Evolutionary conservation across 495 filamentous ascomycete genomes (phyloP).

Genomic region (Niebla homalea): DNA sequence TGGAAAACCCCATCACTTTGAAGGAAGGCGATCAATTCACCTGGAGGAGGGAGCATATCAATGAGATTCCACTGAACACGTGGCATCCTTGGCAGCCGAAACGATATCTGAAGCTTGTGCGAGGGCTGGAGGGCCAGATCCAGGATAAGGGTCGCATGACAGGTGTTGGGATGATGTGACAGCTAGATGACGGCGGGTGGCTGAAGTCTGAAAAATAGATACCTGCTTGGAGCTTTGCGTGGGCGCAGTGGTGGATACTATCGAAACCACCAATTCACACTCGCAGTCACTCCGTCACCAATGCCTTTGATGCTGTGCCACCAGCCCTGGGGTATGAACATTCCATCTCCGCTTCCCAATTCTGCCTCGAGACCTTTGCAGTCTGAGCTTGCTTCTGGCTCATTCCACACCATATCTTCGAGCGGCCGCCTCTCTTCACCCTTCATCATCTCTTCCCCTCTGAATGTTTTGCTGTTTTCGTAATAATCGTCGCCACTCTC

Average conservation of each 20-base stretch:
- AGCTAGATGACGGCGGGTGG: too few species aligned
- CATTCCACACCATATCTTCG: slow-evolving; percentile 57
- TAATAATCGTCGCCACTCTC: slow-evolving; percentile 16
- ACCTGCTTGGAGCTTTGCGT: background rate
- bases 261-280: slow-evolving; percentile 93
- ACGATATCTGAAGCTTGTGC: slow-evolving; percentile 2
- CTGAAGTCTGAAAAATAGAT: background rate
- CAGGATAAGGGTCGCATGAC: background rate
- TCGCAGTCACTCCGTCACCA: slow-evolving; percentile 49
- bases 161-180: background rate
- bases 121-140: background rate
- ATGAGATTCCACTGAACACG: slow-evolving; percentile 8
- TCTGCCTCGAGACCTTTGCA: slow-evolving; percentile 39
- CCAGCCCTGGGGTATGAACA: slow-evolving; percentile 89
- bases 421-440: slow-evolving; percentile 53
- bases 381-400: slow-evolving; percentile 13
- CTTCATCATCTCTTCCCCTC: slow-evolving; percentile 89
- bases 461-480: slow-evolving; percentile 40
- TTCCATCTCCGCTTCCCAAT: slow-evolving; percentile 52
- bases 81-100: slow-evolving; percentile 6
- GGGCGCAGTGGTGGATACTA: slow-evolving; percentile 19
- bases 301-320: slow-evolving; percentile 86
- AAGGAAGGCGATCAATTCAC: slow-evolving; percentile 7
- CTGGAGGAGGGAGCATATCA: slow-evolving; percentile 9
- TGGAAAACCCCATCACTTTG: background rate